Conservation (phyloP, 2,329 filamentous ascomycete species). For the Trichoderma aggressivum region DNA sequence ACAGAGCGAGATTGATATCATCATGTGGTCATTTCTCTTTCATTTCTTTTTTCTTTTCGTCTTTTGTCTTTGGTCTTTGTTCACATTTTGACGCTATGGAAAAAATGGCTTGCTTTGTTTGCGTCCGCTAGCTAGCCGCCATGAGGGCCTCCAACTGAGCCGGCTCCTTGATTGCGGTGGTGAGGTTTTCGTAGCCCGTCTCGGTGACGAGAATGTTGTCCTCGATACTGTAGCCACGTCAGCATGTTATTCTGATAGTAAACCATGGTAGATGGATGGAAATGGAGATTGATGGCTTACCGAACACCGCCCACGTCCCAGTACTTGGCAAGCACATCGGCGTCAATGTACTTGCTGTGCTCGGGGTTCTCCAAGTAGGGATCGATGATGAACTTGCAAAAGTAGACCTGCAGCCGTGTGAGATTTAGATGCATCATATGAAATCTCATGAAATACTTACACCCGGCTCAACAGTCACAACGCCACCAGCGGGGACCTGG, state of each 20-base stretch:
- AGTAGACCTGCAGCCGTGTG: constrained; percentile 64
- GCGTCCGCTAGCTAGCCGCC: constrained; percentile 17
- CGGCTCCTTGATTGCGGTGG: constrained; percentile 66
- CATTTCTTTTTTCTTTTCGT: background rate
- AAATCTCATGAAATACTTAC: constrained; percentile 44
- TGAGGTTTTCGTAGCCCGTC: constrained; percentile 68
- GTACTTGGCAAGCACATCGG: constrained; percentile 68
- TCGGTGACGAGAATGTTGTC: constrained; percentile 72
- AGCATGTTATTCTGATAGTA: background rate
- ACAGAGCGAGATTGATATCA: constrained; percentile 12
- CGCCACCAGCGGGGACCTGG: constrained; percentile 69
- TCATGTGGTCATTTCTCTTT: background rate
- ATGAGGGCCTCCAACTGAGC: constrained; percentile 53
- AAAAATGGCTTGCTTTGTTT: background rate
- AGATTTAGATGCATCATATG: background rate
- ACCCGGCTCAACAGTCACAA: constrained; percentile 94
- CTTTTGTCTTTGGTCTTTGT: background rate
- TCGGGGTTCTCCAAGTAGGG: constrained; percentile 71
- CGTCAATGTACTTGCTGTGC: constrained; percentile 74
- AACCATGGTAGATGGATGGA: background rate
- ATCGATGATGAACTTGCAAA: constrained; percentile 83
- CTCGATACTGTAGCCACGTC: constrained; percentile 46
- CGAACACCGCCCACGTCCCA: constrained; percentile 78
- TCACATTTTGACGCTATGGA: background rate
- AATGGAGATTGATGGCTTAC: constrained; percentile 34